Conservation (phyloP, 2,329 filamentous ascomycete genomes). For the Exophiala xenobiotica region DNA sequence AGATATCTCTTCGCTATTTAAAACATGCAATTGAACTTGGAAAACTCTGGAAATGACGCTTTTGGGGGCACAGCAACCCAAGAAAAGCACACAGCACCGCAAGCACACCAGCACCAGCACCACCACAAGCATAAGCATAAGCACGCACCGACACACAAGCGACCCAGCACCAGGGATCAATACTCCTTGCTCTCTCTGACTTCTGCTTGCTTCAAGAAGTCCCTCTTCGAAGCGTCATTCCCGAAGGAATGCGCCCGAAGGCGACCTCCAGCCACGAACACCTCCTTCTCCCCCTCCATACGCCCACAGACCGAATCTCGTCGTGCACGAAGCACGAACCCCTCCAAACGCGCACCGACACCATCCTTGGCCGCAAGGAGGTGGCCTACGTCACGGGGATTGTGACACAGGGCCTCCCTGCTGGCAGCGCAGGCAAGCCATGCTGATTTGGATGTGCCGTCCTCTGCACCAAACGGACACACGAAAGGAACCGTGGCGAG, state of each 20-base stretch:
- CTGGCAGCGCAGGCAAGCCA: slow-evolving; percentile 10
- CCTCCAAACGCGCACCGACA: slow-evolving; percentile 6
- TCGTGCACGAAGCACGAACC: slow-evolving; percentile 14
- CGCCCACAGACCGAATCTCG: slow-evolving; percentile 17
- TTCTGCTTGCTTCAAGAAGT: slow-evolving; percentile 20
- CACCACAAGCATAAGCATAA: not conserved
- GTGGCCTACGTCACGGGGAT: slow-evolving; percentile 19
- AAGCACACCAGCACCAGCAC: too few species aligned
- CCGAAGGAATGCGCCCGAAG: slow-evolving; percentile 13
- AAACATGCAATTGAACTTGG: too few species aligned
- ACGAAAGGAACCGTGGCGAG: not conserved
- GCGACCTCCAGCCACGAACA: slow-evolving; percentile 12
- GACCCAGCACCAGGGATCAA: not conserved
- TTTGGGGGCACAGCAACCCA: not conserved
- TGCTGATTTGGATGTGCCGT: slow-evolving; percentile 16
- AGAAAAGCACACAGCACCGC: too few species aligned
- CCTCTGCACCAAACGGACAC: slow-evolving; percentile 5
- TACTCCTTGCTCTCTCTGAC: slow-evolving; percentile 14
- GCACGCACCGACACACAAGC: not conserved
- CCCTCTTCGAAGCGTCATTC: slow-evolving; percentile 14
- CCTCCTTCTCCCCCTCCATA: slow-evolving; percentile 15
- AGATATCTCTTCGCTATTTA: too few species aligned
- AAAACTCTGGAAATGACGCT: not conserved
- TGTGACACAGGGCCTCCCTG: slow-evolving; percentile 2
- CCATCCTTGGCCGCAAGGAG: slow-evolving; percentile 22